phyloP scores from a whole-genome alignment of 495 filamentous ascomycete genomes.

The Talaromyces liani region DNA sequence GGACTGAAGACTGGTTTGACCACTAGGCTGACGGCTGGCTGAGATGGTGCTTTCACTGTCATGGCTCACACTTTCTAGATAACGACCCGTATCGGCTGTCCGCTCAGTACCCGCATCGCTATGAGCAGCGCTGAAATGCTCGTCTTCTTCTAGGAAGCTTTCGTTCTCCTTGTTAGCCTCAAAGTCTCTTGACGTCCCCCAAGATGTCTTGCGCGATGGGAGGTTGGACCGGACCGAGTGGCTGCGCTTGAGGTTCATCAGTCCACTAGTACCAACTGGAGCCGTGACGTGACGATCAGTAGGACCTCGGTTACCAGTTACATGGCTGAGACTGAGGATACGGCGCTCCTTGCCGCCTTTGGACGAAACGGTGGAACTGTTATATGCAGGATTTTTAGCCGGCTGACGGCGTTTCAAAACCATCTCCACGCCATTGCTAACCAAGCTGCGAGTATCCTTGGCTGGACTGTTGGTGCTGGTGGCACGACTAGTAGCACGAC shows the following conservation, averaged over 20 bases:
- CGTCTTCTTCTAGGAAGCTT: slow-evolving; percentile 42
- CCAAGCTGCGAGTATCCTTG: slow-evolving; percentile 31
- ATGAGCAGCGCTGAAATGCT: slow-evolving; percentile 32
- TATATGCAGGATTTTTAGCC: slow-evolving; percentile 24
- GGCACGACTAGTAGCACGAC: slow-evolving; percentile 26
- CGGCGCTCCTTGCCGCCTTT: slow-evolving; percentile 51
- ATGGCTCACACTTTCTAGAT: slow-evolving; percentile 41
- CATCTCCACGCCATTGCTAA: slow-evolving; percentile 45
- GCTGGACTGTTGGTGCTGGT: slow-evolving; percentile 31
- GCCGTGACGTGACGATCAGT: slow-evolving; percentile 43
- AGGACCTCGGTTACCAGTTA: slow-evolving; percentile 66
- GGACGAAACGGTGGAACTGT: slow-evolving; percentile 44
- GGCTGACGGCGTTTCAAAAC: slow-evolving; percentile 42
- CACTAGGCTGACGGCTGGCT: slow-evolving; percentile 39
- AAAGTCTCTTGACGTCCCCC: slow-evolving; percentile 47
- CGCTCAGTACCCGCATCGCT: slow-evolving; percentile 49
- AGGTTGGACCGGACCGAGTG: slow-evolving; percentile 64
- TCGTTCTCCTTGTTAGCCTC: slow-evolving; percentile 57
- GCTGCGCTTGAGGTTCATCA: slow-evolving; percentile 54
- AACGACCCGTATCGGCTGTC: slow-evolving; percentile 43
- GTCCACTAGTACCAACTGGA: slow-evolving; percentile 33
- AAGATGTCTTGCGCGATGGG: slow-evolving; percentile 63
- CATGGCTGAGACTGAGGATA: slow-evolving; percentile 83
- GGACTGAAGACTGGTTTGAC: neutral
- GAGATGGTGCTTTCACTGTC: slow-evolving; percentile 43